Base-by-base conservation (phyloP, 352 stramenopile genomes). In the Pythium rishiriense region DNA sequence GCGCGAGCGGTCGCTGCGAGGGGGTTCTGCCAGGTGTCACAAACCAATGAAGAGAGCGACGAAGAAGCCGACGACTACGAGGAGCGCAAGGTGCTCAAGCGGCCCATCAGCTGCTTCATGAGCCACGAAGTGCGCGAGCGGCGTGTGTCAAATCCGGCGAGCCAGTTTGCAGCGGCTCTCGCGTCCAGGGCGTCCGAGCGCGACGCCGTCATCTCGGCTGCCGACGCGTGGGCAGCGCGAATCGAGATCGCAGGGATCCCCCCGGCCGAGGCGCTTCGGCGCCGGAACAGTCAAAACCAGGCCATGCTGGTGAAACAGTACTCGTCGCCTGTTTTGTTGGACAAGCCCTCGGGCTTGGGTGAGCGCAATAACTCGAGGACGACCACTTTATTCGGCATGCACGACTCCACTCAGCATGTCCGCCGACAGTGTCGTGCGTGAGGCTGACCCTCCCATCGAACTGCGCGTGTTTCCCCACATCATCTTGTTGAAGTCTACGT, bases 241-340 rank as follows among this genome's bases (percentile, higher is more conserved):
- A 64, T 91, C 53, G 78, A 88, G 72, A 88, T 91, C 63, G 78
- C 81, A 2, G 76, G 79, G 1, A 80, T 87, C 26, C 69, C 66
- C 15, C 39, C 66, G 1, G 42, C 31, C 15, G 54, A 68, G 50
- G 60, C 60, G 6, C 37, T 72, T 52, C 65, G 53, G 14, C 58
- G 47, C 12, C 64, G 64, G 22, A 58, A 52, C 26, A 62, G 47
- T 33, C 47, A 65, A 21, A 64, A 61, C 55, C 55, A 61, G 29
- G 63, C 63, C 19, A 56, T 64, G 55, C 50, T 70, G 1, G 15
- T 70, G 15, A 61, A 70, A n/a, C 56, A 64, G 43, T 65, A 58
- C 28, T 48, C 54, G 25, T 54, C 54, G 2, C 46, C 52, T 10
- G 24, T 47, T 25, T 39, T 50, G 4, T 37, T 35, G 2, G 22